These are phyloP conservation scores for Coffea canephora DNA, from an alignment of 257 asterid species.

Conservation along the genomic window DNA sequence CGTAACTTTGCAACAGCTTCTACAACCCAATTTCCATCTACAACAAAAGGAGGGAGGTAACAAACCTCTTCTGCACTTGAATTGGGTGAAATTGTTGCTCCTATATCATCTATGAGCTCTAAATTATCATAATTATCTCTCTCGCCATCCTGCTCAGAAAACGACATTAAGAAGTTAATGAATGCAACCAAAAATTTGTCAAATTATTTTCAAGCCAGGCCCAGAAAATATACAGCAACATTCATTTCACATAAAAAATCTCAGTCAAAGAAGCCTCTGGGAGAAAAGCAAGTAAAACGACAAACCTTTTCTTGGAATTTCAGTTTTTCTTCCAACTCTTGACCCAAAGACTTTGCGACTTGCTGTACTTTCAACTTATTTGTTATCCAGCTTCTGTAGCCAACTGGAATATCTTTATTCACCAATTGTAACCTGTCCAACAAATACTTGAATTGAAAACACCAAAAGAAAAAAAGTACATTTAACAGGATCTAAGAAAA, in stretches of 20 bases:
- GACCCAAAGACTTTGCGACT: constrained; percentile 46
- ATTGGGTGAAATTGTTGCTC: constrained; percentile 33
- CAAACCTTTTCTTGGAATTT: constrained; percentile 47
- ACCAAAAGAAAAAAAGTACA: constrained; percentile 19
- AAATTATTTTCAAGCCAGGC: constrained; percentile 13
- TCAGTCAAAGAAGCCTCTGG: neutral
- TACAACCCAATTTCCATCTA: neutral
- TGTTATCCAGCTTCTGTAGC: constrained; percentile 54
- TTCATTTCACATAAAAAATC: neutral
- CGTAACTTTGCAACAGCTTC: neutral
- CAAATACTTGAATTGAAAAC: neutral
- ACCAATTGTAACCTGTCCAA: constrained; percentile 72
- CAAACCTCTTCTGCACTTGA: constrained; percentile 45
- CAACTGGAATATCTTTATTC: constrained; percentile 56
- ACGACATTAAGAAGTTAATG: constrained; percentile 20
- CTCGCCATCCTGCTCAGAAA: constrained; percentile 48
- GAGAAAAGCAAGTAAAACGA: constrained; percentile 15
- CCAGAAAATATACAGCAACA: neutral
- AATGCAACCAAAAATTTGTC: constrained; percentile 4
- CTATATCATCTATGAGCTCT: constrained; percentile 41
- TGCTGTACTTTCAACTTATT: constrained; percentile 44
- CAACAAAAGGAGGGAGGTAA: neutral
- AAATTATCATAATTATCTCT: constrained; percentile 30
- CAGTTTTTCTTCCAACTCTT: constrained; percentile 55
- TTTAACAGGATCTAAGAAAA: constrained; percentile 20